Conservation (phyloP, 331 rosid genomes). For the Telfairia occidentalis region DNA sequence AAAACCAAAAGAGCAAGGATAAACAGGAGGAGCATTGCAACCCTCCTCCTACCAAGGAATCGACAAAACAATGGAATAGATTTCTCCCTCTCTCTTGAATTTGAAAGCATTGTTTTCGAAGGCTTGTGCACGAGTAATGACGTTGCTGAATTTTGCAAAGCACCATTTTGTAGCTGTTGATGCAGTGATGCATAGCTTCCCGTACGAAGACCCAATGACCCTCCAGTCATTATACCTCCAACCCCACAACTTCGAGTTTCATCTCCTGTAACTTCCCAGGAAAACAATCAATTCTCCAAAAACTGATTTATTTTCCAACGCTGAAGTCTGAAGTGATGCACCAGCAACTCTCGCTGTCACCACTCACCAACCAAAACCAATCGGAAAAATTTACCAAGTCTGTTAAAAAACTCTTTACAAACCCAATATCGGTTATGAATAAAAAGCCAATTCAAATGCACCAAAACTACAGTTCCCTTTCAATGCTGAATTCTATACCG, state of each 20-base stretch:
- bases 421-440: not conserved
- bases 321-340: conserved; percentile 6
- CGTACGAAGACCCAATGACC: conserved; percentile 80
- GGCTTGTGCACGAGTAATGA: conserved; percentile 47
- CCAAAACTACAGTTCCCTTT: not conserved
- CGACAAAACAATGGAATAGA: conserved; percentile 39
- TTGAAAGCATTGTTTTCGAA: conserved; percentile 48
- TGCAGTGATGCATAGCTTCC: conserved; percentile 69
- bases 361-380: not conserved
- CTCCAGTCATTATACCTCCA: conserved; percentile 74
- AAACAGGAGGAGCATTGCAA: conserved; percentile 74
- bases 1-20: conserved; percentile 57
- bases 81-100: conserved; percentile 79
- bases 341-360: conserved; percentile 12
- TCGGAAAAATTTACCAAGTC: not conserved
- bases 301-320: not conserved
- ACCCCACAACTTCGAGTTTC: conserved; percentile 33
- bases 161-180: conserved; percentile 45
- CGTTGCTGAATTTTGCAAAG: conserved; percentile 22
- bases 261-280: conserved; percentile 31
- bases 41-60: conserved; percentile 52
- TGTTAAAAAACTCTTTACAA: not conserved
- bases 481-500: not conserved
- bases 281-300: conserved; percentile 16
- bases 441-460: not conserved